Percentiles rank a stretch among this genome's conserved stretches.
Conservation (phyloP, 768 basidiomycete genomes). For the Pulveroboletus sp. region DNA sequence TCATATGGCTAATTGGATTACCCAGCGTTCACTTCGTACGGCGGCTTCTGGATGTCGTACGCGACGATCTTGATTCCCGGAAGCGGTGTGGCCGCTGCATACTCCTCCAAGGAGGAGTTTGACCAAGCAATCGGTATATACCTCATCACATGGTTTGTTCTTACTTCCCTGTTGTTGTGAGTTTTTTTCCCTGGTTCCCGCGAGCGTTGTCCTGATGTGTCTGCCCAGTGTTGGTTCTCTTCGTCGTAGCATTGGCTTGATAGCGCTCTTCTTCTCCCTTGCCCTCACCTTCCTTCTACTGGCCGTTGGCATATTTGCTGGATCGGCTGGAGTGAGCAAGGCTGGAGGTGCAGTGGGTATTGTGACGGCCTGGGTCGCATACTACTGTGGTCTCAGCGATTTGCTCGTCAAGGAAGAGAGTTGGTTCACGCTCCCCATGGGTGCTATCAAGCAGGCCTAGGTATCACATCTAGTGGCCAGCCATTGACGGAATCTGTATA, state of each 20-base stretch:
- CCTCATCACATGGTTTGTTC: conserved; percentile 68
- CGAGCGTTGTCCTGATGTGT: neutral
- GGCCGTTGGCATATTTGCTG: conserved; percentile 37
- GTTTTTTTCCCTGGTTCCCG: conserved; percentile 10
- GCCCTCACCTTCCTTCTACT: conserved; percentile 51
- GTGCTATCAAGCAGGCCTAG: conserved; percentile 17
- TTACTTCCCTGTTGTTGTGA: conserved; percentile 69
- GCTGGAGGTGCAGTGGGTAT: conserved; percentile 47
- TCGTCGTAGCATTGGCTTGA: conserved; percentile 48
- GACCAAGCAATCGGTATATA: conserved; percentile 69
- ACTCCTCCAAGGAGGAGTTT: conserved; percentile 38
- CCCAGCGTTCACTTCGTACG: conserved; percentile 76
- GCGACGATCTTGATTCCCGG: conserved; percentile 70
- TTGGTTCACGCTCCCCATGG: conserved; percentile 42
- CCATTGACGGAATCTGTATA: neutral
- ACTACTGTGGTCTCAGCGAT: conserved; percentile 43
- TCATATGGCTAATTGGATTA: neutral
- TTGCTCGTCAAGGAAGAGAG: conserved; percentile 37
- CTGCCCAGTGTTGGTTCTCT: conserved; percentile 44
- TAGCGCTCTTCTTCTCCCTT: conserved; percentile 52
- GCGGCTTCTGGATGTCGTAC: conserved; percentile 88
- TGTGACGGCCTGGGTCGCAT: conserved; percentile 45
- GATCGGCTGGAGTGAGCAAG: conserved; percentile 22
- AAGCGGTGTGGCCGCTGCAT: conserved; percentile 59
- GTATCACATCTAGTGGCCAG: neutral